These are phyloP conservation scores for Murraya koenigii DNA, from an alignment of 345 rosid species.

Conservation along the genomic window DNA sequence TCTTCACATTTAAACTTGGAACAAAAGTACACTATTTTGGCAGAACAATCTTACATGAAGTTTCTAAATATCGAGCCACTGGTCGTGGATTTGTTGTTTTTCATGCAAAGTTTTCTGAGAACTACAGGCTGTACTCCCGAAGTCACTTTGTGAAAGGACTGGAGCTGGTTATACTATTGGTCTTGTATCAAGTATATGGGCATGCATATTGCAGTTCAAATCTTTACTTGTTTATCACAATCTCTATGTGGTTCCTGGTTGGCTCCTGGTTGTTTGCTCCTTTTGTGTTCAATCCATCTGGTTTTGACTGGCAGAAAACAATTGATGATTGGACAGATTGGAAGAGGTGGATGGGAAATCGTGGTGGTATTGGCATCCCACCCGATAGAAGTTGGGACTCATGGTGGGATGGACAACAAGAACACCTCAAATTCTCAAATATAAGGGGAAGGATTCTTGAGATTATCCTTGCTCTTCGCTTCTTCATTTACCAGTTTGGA, in stretches of 20 bases:
- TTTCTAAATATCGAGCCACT: constrained; percentile 78
- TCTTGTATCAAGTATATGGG: constrained; percentile 70
- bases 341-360: constrained; percentile 98
- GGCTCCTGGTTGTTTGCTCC: constrained; percentile 96
- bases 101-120: constrained; percentile 87
- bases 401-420: constrained; percentile 94
- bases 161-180: constrained; percentile 69
- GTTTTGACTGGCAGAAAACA: constrained; percentile 96
- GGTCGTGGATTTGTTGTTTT: constrained; percentile 92
- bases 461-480: constrained; percentile 72
- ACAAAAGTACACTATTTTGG: constrained; percentile 91
- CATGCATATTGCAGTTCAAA: constrained; percentile 69
- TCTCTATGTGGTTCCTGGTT: constrained; percentile 93
- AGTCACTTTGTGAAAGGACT: constrained; percentile 95
- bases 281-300: constrained; percentile 88
- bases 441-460: constrained; percentile 72
- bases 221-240: constrained; percentile 66
- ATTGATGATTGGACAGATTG: constrained; percentile 98
- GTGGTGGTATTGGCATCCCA: constrained; percentile 83
- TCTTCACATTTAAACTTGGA: constrained; percentile 98
- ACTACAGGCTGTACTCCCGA: constrained; percentile 84
- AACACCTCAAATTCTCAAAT: constrained; percentile 69
- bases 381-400: constrained; percentile 88
- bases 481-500: constrained; percentile 88
- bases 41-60: constrained; percentile 93